Evolutionary conservation across 2,329 filamentous ascomycete genomes (phyloP).

Genomic region (Penicillium brasilianum): DNA sequence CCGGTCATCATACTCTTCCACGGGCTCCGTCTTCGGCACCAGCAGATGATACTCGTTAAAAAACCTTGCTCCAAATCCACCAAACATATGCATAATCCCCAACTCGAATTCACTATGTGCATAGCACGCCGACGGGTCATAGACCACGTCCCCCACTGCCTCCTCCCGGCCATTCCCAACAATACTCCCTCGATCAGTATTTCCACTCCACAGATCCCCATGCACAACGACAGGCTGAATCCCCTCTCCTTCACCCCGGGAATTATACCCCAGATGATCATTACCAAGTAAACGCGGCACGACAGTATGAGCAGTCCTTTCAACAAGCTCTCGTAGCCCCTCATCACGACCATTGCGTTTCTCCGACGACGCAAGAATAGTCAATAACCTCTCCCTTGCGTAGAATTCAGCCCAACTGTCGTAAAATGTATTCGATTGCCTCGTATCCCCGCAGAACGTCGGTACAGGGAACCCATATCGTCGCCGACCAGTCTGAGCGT

Average conservation of each 20-base stretch:
- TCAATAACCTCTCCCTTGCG: slow-evolving; percentile 72
- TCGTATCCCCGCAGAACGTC: slow-evolving; percentile 85
- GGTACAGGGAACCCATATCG: slow-evolving; percentile 82
- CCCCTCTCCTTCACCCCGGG: slow-evolving; percentile 53
- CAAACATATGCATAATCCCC: slow-evolving; percentile 97
- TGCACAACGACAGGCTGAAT: slow-evolving; percentile 82
- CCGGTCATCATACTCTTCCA: slow-evolving; percentile 82
- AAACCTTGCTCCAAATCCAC: slow-evolving; percentile 75
- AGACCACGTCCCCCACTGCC: slow-evolving; percentile 74
- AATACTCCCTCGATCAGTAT: slow-evolving; percentile 71
- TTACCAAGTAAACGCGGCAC: slow-evolving; percentile 79
- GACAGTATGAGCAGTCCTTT: slow-evolving; percentile 65
- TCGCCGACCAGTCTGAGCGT: slow-evolving; percentile 42
- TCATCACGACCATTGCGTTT: slow-evolving; percentile 67
- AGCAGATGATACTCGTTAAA: slow-evolving; percentile 76
- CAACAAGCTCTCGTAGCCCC: slow-evolving; percentile 67
- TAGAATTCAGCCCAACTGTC: slow-evolving; percentile 85
- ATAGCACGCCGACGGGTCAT: slow-evolving; percentile 80
- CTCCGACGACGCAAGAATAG: slow-evolving; percentile 64
- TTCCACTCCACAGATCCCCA: slow-evolving; percentile 93
- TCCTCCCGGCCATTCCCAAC: slow-evolving; percentile 50
- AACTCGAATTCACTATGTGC: slow-evolving; percentile 89
- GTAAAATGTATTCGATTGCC: slow-evolving; percentile 77
- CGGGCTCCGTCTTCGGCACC: slow-evolving; percentile 79
- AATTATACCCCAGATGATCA: slow-evolving; percentile 61